Base-by-base conservation (phyloP, 1,139 yeast species). In the Geotrichum fermentans region DNA sequence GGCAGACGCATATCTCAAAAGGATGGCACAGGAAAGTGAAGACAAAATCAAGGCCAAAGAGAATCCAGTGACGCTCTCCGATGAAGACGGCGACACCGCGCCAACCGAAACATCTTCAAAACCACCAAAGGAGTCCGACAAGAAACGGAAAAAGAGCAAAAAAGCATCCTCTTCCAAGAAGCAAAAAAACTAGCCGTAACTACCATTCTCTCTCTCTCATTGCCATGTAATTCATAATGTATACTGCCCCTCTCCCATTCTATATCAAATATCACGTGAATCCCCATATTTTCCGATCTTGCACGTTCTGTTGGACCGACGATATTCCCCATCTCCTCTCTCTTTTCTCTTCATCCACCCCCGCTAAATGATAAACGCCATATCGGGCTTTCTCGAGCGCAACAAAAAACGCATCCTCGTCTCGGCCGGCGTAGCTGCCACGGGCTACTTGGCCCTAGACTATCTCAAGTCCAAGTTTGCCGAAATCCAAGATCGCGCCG, bases 401-500 rank as follows among this genome's bases (percentile, higher is more conserved):
- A 83, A 87, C 67, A 75, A 74, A 61, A 73, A 79, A 58, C 80
- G 79, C 65, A 58, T 86, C 32, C 52, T 82, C 20, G 66, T 81
- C 28, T 73, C 86, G 0, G 68, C 84, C 1, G 80, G 88, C 6
- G 65, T 80, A 2, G 67, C 79, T 13, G 28, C 28, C 28, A 66
- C 77, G 2, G 75, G 83, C 45, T 81, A 81, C 58, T 70, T 83
- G 48, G 69, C 81, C 21, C 69, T 80, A 47, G 77, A 78, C 50
- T 82, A 79, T 61, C 73, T 85, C 32, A 72, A 80, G 56, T 70
- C 73, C 58, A 80, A 81, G 64, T 71, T 87, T 55, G 69, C 75
- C 46, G 82, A 82, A 62, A 76, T 83, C 58, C 90, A 83, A 62
- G 78, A 82, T 55, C 73, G 82, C 43, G 68, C 87, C 52, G 75